Evolutionary conservation across 2,329 filamentous ascomycete genomes (phyloP).

Genomic region (Ophiostoma ulmi): DNA sequence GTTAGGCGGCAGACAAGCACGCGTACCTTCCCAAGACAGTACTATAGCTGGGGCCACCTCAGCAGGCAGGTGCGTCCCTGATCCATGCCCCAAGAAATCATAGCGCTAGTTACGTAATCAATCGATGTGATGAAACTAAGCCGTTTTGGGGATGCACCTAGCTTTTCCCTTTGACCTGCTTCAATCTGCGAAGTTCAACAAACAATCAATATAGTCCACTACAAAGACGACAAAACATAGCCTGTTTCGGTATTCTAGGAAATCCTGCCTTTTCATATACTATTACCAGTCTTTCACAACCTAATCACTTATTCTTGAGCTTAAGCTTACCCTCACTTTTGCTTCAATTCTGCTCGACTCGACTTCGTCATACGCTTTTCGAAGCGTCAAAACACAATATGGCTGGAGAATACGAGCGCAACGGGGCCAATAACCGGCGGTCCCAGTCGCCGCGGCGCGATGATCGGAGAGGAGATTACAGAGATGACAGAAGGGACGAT

Average conservation of each 20-base stretch:
- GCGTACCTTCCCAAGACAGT: slow-evolving; percentile 25
- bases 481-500: slow-evolving; percentile 8
- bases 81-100: background rate
- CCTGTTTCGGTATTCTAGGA: background rate
- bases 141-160: background rate
- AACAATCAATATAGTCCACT: background rate
- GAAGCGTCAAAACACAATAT: slow-evolving; percentile 7
- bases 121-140: background rate
- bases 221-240: background rate
- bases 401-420: slow-evolving; percentile 14
- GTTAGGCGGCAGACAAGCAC: slow-evolving; percentile 29
- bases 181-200: background rate
- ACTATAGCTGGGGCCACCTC: slow-evolving; percentile 1
- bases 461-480: slow-evolving; percentile 2
- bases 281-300: background rate
- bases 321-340: background rate
- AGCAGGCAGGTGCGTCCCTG: slow-evolving; percentile 14
- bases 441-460: slow-evolving; percentile 18
- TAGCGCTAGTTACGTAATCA: background rate
- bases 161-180: background rate
- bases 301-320: background rate
- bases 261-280: background rate
- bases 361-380: background rate
- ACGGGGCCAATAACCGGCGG: slow-evolving; percentile 6
- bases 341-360: background rate